Conservation (phyloP, 164 flowering plant species). For the Kingdonia uniflora region DNA sequence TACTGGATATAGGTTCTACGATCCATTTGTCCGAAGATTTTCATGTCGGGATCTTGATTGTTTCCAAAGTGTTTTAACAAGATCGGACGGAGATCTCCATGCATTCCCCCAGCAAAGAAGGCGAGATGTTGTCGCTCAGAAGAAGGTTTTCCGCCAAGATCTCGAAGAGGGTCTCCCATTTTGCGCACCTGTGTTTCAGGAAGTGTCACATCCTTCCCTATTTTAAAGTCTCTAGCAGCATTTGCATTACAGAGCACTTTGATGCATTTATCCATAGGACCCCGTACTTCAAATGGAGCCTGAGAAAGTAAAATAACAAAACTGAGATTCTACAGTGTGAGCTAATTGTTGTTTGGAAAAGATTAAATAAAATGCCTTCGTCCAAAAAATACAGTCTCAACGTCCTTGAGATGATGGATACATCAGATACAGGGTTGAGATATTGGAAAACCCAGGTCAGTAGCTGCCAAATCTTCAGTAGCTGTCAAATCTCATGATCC, state of each 20-base stretch:
- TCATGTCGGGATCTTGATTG: conserved; percentile 27
- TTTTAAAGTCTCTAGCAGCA: conserved; percentile 24
- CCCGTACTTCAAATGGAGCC: conserved; percentile 30
- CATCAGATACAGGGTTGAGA: too few relatives aligned
- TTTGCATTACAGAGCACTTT: conserved; percentile 45
- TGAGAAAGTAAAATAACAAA: conserved; percentile 6
- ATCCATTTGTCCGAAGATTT: conserved; percentile 28
- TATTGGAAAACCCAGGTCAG: too few relatives aligned
- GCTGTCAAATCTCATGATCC: too few relatives aligned
- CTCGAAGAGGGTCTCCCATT: conserved; percentile 18
- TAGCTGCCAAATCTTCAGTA: too few relatives aligned
- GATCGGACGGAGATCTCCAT: conserved; percentile 30
- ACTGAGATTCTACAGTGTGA: background rate
- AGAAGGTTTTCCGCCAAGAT: conserved; percentile 29
- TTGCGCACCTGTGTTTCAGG: conserved; percentile 25
- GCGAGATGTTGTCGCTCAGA: conserved; percentile 26
- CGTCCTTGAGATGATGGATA: too few relatives aligned
- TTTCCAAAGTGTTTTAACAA: conserved; percentile 19
- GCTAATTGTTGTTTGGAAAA: too few relatives aligned
- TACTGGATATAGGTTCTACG: conserved; percentile 17
- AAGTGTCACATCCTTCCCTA: conserved; percentile 36
- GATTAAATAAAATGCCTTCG: too few relatives aligned
- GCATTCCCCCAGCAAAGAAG: conserved; percentile 39
- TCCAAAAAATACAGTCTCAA: too few relatives aligned
- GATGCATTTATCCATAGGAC: conserved; percentile 21